Evolutionary conservation across 139 green algal species (phyloP).

Genomic region (Diplosphaera chodatii): DNA sequence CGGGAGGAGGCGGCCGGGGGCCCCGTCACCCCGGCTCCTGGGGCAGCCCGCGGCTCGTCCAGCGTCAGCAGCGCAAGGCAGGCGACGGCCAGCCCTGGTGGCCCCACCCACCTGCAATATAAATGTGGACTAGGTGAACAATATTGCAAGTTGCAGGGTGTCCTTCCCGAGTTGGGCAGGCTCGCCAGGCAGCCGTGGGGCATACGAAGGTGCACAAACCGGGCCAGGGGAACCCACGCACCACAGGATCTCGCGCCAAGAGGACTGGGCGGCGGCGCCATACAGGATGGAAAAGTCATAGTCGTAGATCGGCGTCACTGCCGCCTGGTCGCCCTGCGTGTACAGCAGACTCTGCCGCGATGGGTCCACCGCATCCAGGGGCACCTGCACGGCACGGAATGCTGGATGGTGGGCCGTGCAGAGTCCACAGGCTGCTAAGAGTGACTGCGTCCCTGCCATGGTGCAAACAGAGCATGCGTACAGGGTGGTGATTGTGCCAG

Average conservation of each 20-base stretch:
- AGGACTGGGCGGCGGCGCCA: slow-evolving; percentile 13
- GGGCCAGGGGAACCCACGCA: too few relatives aligned
- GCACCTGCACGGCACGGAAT: slow-evolving; percentile 36
- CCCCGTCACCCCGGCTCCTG: background rate
- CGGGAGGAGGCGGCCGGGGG: slow-evolving; percentile 7
- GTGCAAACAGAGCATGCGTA: too few relatives aligned
- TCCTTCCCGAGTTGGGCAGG: too few relatives aligned
- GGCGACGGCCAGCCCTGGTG: slow-evolving; percentile 57
- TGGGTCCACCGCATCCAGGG: slow-evolving; percentile 72
- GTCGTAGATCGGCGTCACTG: slow-evolving; percentile 65
- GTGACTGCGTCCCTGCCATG: too few relatives aligned
- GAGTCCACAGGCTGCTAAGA: too few relatives aligned
- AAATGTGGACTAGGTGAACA: too few relatives aligned
- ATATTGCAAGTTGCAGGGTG: too few relatives aligned
- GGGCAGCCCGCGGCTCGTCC: slow-evolving; percentile 37
- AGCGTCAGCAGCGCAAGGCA: slow-evolving; percentile 49
- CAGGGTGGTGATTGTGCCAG: too few relatives aligned
- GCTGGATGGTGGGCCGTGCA: too few relatives aligned
- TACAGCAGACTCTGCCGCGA: slow-evolving; percentile 64
- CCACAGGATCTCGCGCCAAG: slow-evolving; percentile 56
- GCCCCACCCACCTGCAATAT: slow-evolving; percentile 39
- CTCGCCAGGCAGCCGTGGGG: too few relatives aligned
- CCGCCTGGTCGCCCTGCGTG: slow-evolving; percentile 75
- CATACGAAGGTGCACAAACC: too few relatives aligned
- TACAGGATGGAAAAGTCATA: slow-evolving; percentile 63